Evolutionary conservation across 805 yeast species (phyloP), one percentile per base, ranked within the genome.

Genomic region (Yueomyces sp.): DNA sequence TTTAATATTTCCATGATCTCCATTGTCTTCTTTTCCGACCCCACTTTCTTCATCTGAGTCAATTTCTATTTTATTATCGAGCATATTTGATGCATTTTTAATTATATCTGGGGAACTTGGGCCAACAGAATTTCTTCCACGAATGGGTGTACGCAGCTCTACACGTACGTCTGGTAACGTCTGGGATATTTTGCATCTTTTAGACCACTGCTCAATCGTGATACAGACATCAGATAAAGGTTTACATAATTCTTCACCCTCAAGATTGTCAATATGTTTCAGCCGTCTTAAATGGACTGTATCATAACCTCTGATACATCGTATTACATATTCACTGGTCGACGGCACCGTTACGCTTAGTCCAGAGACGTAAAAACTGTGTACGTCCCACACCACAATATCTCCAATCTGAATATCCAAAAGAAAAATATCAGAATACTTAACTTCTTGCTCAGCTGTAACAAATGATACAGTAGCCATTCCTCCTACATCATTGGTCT

Each of bases 291-390:
- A 58, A 47, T 63, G 60, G 2, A 77, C 72, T 0, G 68, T 62
- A 52, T 78, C 77, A 52, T 65, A 80, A 0, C 87, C 87, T 49
- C 86, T 63, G 45, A 77, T 65, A 53, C 86, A 80, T 41, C 67
- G 58, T 5, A 79, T 68, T 0, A 49, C 49, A 19, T 56, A 51
- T 6, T 47, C 48, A 5, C 57, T 52, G 2, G 50, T 45, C 3
- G 42, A 7, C 7, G 39, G 41, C 6, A 7, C 5, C 5, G 26
- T 11, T 7, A 39, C 38, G 36, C 59, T 63, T 34, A 80, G 55
- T 0, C 79, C 83, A 1, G 70, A 65, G 3, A 80, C 74, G 4
- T 47, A 43, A 50, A 67, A 75, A 5, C 55, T 55, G 5, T 56
- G 52, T 19, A 63, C 60, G 11, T 62, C 57, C 31, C 69, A 49